Conservation (phyloP, 2,329 filamentous ascomycete species). For the Colletotrichum tropicale region DNA sequence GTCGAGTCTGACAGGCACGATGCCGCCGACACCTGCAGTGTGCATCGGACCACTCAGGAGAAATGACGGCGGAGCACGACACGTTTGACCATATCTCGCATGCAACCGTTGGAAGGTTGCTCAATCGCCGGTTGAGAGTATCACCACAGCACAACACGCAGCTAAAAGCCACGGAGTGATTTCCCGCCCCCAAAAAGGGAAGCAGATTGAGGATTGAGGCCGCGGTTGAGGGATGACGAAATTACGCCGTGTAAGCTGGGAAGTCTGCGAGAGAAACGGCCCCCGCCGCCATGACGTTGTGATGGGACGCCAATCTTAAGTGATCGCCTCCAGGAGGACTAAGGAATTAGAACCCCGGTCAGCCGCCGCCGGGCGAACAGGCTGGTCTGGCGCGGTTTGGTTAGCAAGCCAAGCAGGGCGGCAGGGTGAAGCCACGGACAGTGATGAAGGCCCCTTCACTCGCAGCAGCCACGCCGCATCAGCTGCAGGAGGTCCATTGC, state of each 20-base stretch:
- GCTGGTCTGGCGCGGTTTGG: background rate
- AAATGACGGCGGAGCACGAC: background rate
- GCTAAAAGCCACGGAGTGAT: background rate
- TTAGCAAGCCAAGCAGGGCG: background rate
- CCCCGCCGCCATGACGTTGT: constrained; percentile 12
- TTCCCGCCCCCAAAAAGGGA: background rate
- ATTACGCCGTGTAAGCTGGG: background rate
- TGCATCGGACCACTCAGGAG: background rate
- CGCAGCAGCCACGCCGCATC: background rate
- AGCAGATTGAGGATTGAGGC: background rate
- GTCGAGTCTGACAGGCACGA: constrained; percentile 14
- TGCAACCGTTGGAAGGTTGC: background rate
- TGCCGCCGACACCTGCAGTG: background rate
- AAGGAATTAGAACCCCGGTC: background rate
- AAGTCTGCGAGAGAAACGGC: background rate
- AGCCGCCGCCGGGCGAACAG: background rate
- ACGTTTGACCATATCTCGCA: constrained; percentile 10
- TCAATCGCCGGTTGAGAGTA: background rate
- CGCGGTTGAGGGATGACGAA: constrained; percentile 3
- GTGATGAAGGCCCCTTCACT: background rate
- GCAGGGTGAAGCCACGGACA: background rate
- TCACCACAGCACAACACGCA: background rate
- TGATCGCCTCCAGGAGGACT: constrained; percentile 1
- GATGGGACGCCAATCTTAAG: constrained; percentile 17
- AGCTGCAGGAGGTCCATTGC: background rate